These are phyloP conservation scores for Helicocarpus griseus DNA, from an alignment of 2,329 filamentous ascomycete genomes.

Conservation along the genomic window DNA sequence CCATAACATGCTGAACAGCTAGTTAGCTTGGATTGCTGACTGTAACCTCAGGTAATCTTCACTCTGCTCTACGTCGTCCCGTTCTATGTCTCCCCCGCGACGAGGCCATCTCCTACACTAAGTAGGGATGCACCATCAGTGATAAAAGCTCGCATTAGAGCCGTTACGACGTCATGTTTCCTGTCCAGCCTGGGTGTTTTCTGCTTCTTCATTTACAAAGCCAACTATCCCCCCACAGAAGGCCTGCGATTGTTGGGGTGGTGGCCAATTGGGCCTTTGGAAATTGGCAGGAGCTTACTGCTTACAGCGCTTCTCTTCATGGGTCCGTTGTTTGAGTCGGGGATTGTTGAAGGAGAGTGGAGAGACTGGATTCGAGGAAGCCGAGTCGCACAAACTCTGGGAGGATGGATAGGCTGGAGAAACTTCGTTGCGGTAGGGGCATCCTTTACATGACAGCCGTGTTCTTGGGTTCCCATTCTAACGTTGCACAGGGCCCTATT, in stretches of 20 bases:
- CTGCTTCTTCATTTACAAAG: conserved; percentile 51
- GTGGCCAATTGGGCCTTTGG: conserved; percentile 62
- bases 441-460: too few relatives aligned
- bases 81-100: conserved; percentile 73
- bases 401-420: conserved; percentile 72
- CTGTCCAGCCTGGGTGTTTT: conserved; percentile 58
- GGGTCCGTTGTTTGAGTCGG: conserved; percentile 72
- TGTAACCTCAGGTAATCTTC: conserved; percentile 41
- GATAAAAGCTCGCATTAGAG: conserved; percentile 75
- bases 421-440: conserved; percentile 82
- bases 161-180: conserved; percentile 66
- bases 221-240: conserved; percentile 41
- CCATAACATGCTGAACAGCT: background rate
- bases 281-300: conserved; percentile 54
- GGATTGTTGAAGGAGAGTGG: conserved; percentile 64
- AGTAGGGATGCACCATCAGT: conserved; percentile 82
- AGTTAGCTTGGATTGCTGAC: background rate
- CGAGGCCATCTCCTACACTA: conserved; percentile 67
- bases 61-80: conserved; percentile 85
- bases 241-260: conserved; percentile 65
- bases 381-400: conserved; percentile 50
- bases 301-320: conserved; percentile 72
- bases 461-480: conserved; percentile 6
- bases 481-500: conserved; percentile 56
- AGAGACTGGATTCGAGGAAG: conserved; percentile 50